Percentiles rank a stretch among this genome's conserved stretches.
These are phyloP conservation scores for Poronia punctata DNA, from an alignment of 495 filamentous ascomycete genomes.

Conservation along the genomic window DNA sequence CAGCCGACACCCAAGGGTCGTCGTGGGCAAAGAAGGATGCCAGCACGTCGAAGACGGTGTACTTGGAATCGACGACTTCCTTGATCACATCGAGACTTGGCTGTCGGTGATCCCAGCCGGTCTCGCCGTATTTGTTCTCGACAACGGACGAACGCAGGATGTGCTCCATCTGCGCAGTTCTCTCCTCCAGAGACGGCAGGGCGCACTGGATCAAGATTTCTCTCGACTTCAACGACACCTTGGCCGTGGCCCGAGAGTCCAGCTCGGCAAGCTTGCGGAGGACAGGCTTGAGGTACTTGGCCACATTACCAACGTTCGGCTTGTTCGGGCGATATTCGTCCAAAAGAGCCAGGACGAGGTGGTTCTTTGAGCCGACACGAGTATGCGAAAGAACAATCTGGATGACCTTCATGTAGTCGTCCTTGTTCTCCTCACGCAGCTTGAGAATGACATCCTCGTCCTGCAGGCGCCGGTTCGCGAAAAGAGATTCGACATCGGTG, in stretches of 20 bases:
- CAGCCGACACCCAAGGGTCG: slow-evolving; percentile 91
- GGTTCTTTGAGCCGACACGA: slow-evolving; percentile 86
- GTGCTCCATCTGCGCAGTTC: slow-evolving; percentile 94
- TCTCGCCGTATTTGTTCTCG: slow-evolving; percentile 93
- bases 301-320: slow-evolving; percentile 79
- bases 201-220: slow-evolving; percentile 96
- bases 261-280: slow-evolving; percentile 85
- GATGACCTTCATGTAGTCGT: slow-evolving; percentile 75
- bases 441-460: slow-evolving; percentile 94
- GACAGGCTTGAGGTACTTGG: slow-evolving; percentile 76
- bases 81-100: slow-evolving; percentile 81
- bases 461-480: slow-evolving; percentile 73
- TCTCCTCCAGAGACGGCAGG: slow-evolving; percentile 90
- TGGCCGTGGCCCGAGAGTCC: slow-evolving; percentile 81
- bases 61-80: slow-evolving; percentile 97
- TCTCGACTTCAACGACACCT: slow-evolving; percentile 93
- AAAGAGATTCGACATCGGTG: slow-evolving; percentile 73
- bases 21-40: slow-evolving; percentile 89
- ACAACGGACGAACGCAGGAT: slow-evolving; percentile 96
- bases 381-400: slow-evolving; percentile 90
- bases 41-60: slow-evolving; percentile 94
- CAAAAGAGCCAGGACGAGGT: slow-evolving; percentile 82
- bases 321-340: slow-evolving; percentile 94
- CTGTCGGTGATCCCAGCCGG: slow-evolving; percentile 92
- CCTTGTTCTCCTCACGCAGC: slow-evolving; percentile 93